Evolutionary conservation across 371 early-diverging fungal genomes (phyloP), one percentile per base, ranked within the genome.

Genomic region (Haplosporangium sp.): DNA sequence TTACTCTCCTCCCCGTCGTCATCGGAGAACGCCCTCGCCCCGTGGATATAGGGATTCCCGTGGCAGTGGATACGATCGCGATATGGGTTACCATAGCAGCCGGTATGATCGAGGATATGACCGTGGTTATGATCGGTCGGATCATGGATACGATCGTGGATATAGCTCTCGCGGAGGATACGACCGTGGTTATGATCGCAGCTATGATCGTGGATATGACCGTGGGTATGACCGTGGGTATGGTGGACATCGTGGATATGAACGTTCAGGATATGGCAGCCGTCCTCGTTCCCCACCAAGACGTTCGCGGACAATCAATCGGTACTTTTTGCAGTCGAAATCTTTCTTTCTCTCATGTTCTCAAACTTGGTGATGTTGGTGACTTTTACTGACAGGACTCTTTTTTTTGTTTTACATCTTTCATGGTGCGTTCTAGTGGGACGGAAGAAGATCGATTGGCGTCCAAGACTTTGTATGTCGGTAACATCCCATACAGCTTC

Each of bases 401-500:
- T 47, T 47, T 65, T 53, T 45, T 60, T 46, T n/a, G 8, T 45
- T 12, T 11, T 46, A 8, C 37, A 11, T 36, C 23, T 5, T 40
- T 18, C 10, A 38, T 45, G 1, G n/a, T n/a, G n/a, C n/a, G n/a
- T n/a, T n/a, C n/a, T 73, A 90, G 90, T 73, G 94, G 93, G 23
- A 83, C 85, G 43, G 92, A 90, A 45, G 86, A 87, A 65, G 92
- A 92, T 65, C 84, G 93, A 51, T 73, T 84, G 51, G 84, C 76
- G 0, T 89, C 91, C 3, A 87, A 87, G 38, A 90, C 91, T 14
- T 73, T 94, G 29, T 94, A 89, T 69, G 87, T 92, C n/a, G 94
- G 94, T 53, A 94, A 93, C 67, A 85, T 94, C 64, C 94, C 94
- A n/a, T 94, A 94, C 67, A 83, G 82, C 53, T 92, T 87, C 69